Conservation (phyloP, 1,139 yeast species). For the Yamadazyma atlantica region DNA sequence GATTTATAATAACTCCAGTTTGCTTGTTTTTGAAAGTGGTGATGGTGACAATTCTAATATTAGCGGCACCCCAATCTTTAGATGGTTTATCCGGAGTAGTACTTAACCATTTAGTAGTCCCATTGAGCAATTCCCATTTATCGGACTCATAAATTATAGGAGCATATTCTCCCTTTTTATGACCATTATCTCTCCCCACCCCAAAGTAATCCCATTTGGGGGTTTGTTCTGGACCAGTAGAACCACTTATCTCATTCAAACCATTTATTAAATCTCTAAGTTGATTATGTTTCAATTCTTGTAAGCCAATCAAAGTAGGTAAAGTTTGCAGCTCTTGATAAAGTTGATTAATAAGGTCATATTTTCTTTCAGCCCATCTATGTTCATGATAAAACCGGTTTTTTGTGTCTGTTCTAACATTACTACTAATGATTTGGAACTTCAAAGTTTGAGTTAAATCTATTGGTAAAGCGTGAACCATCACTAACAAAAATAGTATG, state of each 20-base stretch:
- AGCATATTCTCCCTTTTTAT: slow-evolving; percentile 40
- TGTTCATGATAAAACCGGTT: slow-evolving; percentile 22
- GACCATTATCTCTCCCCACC: slow-evolving; percentile 48
- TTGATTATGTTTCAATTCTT: slow-evolving; percentile 28
- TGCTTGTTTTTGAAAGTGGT: slow-evolving; percentile 27
- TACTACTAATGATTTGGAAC: slow-evolving; percentile 17
- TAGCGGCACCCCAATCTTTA: slow-evolving; percentile 42
- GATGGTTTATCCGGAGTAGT: slow-evolving; percentile 42
- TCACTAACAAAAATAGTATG: background rate
- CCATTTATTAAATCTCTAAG: slow-evolving; percentile 21
- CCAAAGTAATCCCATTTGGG: slow-evolving; percentile 38
- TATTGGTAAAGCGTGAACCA: background rate
- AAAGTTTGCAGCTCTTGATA: slow-evolving; percentile 11
- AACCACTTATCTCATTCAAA: slow-evolving; percentile 16
- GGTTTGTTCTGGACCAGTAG: slow-evolving; percentile 8
- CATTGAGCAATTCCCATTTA: slow-evolving; percentile 28
- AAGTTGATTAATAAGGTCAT: slow-evolving; percentile 17
- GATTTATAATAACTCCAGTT: slow-evolving; percentile 26
- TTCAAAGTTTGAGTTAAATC: slow-evolving; percentile 6
- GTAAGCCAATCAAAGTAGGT: slow-evolving; percentile 29
- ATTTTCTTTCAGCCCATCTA: slow-evolving; percentile 23
- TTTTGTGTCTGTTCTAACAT: slow-evolving; percentile 24
- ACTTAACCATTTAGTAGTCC: slow-evolving; percentile 45
- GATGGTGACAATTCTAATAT: slow-evolving; percentile 41
- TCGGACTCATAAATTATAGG: slow-evolving; percentile 39